Conservation (phyloP, 495 filamentous ascomycete genomes). For the Sordaria brevicollis region DNA sequence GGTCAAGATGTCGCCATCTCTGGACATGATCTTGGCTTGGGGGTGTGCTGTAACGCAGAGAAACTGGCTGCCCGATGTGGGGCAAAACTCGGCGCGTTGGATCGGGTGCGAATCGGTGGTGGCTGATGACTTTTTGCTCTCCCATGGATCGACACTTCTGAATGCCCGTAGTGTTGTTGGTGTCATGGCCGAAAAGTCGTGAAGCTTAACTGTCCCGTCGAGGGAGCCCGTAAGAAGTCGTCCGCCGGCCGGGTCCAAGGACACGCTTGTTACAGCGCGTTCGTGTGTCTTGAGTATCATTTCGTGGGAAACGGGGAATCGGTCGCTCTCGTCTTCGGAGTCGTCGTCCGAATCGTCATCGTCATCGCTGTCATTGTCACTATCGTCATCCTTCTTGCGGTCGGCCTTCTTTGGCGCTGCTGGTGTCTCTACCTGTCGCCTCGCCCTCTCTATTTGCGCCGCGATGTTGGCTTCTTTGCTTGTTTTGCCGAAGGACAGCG, state of each 20-base stretch:
- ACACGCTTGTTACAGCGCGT: slow-evolving; percentile 70
- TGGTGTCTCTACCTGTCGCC: slow-evolving; percentile 40
- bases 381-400: slow-evolving; percentile 19
- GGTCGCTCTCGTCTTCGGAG: slow-evolving; percentile 67
- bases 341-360: slow-evolving; percentile 46
- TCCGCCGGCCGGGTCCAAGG: slow-evolving; percentile 74
- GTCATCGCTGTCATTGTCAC: slow-evolving; percentile 37
- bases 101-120: slow-evolving; percentile 78
- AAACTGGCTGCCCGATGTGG: slow-evolving; percentile 66
- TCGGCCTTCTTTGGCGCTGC: slow-evolving; percentile 19
- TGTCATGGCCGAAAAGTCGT: slow-evolving; percentile 94
- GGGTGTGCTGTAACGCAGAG: slow-evolving; percentile 78
- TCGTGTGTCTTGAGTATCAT: slow-evolving; percentile 87
- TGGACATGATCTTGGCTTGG: slow-evolving; percentile 78
- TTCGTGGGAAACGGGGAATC: slow-evolving; percentile 90
- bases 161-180: slow-evolving; percentile 88
- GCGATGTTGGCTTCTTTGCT: slow-evolving; percentile 60
- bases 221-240: slow-evolving; percentile 81
- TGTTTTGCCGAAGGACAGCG: slow-evolving; percentile 79
- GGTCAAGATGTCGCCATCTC: slow-evolving; percentile 74
- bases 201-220: slow-evolving; percentile 84
- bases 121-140: slow-evolving; percentile 55
- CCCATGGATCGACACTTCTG: slow-evolving; percentile 80
- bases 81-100: slow-evolving; percentile 78
- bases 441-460: slow-evolving; percentile 68